Percentiles rank a stretch among this genome's conserved stretches.
These are phyloP conservation scores for Fraxinus latifolia DNA, from an alignment of 305 asterid species.

Conservation along the genomic window DNA sequence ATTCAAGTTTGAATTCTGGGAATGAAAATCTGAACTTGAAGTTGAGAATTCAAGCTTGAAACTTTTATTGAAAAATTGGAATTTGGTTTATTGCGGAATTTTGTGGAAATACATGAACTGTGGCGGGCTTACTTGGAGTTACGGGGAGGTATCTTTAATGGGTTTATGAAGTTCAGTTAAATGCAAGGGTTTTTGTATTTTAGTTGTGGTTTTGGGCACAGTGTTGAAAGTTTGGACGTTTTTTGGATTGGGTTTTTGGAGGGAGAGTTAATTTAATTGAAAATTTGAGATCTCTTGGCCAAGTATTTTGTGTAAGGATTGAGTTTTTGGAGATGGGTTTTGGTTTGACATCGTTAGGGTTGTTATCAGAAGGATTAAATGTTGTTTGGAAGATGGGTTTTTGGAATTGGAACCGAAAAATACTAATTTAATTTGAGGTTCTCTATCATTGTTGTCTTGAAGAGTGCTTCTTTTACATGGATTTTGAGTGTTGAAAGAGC, in stretches of 20 bases:
- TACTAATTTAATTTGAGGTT: conserved; percentile 55
- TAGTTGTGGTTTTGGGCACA: conserved; percentile 25
- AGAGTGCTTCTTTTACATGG: conserved; percentile 39
- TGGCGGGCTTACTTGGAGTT: conserved; percentile 36
- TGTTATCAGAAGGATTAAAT: conserved; percentile 38
- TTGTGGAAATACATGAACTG: conserved; percentile 21
- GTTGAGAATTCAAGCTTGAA: conserved; percentile 38
- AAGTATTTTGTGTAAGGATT: conserved; percentile 25
- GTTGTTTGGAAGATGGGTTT: conserved; percentile 44
- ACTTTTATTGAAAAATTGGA: conserved; percentile 28
- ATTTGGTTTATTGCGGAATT: conserved; percentile 30
- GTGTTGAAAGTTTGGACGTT: conserved; percentile 35
- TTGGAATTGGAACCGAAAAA: conserved; percentile 34
- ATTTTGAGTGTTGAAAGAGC: conserved; percentile 37
- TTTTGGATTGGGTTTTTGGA: conserved; percentile 62
- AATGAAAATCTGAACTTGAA: conserved; percentile 34
- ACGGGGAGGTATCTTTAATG: conserved; percentile 32
- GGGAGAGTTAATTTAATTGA: conserved; percentile 67
- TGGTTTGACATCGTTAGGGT: conserved; percentile 39
- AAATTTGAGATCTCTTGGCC: conserved; percentile 57
- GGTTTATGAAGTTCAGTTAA: background rate
- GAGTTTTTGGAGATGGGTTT: conserved; percentile 51
- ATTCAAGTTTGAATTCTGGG: conserved; percentile 31
- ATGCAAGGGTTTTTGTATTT: conserved; percentile 28
- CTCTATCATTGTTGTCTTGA: conserved; percentile 27